A percentile compares a stretch with the other conserved stretches of the same genome.
phyloP scores from a whole-genome alignment of 78 protist species.

The Diacronema lutheri region DNA sequence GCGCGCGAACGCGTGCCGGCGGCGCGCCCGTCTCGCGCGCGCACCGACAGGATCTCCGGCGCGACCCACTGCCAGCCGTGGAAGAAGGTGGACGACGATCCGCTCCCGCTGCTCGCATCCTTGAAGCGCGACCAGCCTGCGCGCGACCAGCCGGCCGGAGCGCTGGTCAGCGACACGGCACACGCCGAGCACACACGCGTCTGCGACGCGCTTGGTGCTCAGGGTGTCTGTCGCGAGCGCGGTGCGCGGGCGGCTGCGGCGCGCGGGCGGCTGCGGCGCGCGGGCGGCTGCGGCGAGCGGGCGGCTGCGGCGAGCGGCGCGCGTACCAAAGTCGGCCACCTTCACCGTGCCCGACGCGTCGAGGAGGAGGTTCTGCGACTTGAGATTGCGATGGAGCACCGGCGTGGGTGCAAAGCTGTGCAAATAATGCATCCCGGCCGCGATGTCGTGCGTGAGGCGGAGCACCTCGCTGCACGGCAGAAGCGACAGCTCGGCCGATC shows the following conservation, averaged over 20 bases:
- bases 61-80: slow-evolving; percentile 33
- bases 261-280: no score
- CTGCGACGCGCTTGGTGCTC: no score
- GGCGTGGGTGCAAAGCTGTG: slow-evolving; percentile 18
- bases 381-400: slow-evolving; percentile 33
- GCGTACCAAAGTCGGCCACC: slow-evolving; percentile 23
- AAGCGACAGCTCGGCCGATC: neutral
- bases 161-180: no score
- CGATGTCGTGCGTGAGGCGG: neutral
- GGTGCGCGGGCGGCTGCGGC: no score
- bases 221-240: no score
- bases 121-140: neutral
- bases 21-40: no score
- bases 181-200: no score
- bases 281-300: no score
- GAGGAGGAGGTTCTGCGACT: slow-evolving; percentile 27
- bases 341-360: neutral
- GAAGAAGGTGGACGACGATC: neutral
- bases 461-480: neutral
- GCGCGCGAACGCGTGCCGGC: no score
- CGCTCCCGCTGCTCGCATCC: neutral
- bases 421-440: slow-evolving; percentile 32
- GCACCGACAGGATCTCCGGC: slow-evolving; percentile 25
- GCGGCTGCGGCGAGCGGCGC: no score
- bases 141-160: no score